These are phyloP conservation scores for Pseudotsuga menziesii DNA, from an alignment of 75 land plant species.

Conservation along the genomic window DNA sequence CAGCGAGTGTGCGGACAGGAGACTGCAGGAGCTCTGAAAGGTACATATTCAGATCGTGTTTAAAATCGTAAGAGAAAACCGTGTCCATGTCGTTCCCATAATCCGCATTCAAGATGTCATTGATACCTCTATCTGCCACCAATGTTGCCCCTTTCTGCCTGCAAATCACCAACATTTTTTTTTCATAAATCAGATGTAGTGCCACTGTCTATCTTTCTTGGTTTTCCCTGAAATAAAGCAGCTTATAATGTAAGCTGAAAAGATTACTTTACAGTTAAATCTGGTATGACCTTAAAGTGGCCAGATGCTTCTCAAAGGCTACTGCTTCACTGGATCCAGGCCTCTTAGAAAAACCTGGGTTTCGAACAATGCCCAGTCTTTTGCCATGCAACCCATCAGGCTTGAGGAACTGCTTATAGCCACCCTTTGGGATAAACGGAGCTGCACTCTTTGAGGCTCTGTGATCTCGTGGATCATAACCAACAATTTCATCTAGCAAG, in stretches of 20 bases:
- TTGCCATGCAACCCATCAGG: constrained; percentile 37
- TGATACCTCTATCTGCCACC: constrained; percentile 30
- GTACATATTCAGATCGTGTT: constrained; percentile 32
- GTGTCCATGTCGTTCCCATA: constrained; percentile 6
- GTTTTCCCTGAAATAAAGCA: too few species aligned
- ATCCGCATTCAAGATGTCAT: constrained; percentile 9
- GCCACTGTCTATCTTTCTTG: too few species aligned
- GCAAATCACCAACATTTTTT: not conserved
- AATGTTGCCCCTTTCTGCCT: constrained; percentile 46
- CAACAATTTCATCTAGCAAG: constrained; percentile 37
- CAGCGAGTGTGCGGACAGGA: constrained; percentile 50
- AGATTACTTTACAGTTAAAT: not conserved
- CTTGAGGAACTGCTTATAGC: constrained; percentile 40
- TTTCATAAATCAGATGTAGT: not conserved
- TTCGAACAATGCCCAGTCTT: constrained; percentile 26
- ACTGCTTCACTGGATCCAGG: not conserved
- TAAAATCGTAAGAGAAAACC: constrained; percentile 40
- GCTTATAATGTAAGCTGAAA: not conserved
- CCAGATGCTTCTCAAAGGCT: constrained; percentile 15
- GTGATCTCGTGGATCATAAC: constrained; percentile 26
- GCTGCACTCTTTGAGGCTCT: constrained; percentile 24
- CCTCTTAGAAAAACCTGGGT: not conserved
- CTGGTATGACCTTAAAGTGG: constrained; percentile 21
- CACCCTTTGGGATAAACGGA: constrained; percentile 29
- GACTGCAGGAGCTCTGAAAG: constrained; percentile 33